A percentile compares a stretch with the other conserved stretches of the same genome.
phyloP scores from a whole-genome alignment of 2,329 filamentous ascomycete species.

The Gaeumannomyces tritici region DNA sequence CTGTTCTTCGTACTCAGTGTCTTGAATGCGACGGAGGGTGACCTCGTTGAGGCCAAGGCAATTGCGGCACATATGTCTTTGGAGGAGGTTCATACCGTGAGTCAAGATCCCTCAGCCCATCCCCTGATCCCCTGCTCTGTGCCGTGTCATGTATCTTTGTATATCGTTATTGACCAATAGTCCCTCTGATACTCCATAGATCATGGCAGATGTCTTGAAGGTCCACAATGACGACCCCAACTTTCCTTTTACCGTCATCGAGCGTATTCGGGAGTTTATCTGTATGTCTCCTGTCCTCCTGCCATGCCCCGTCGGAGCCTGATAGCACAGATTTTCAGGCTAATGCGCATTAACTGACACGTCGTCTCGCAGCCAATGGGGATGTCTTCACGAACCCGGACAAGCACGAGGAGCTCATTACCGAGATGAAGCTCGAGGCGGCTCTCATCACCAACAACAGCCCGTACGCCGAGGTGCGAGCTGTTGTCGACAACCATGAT shows the following conservation, averaged over 20 bases:
- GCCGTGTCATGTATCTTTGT: background rate
- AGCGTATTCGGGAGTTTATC: slow-evolving; percentile 30
- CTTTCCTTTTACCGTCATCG: slow-evolving; percentile 30
- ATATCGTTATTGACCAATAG: background rate
- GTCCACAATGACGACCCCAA: slow-evolving; percentile 37
- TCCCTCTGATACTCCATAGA: background rate
- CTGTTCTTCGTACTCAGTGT: background rate
- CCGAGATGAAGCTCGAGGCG: slow-evolving; percentile 53
- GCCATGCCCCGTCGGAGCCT: no score
- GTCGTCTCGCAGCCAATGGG: slow-evolving; percentile 25
- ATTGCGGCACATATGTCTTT: slow-evolving; percentile 9
- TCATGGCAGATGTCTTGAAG: slow-evolving; percentile 26
- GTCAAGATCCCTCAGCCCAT: background rate
- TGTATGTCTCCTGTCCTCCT: slow-evolving; percentile 12
- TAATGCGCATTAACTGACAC: background rate
- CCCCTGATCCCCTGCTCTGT: no score
- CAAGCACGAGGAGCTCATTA: slow-evolving; percentile 44
- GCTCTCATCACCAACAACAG: slow-evolving; percentile 45
- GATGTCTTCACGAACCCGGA: slow-evolving; percentile 33
- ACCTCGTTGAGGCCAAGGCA: slow-evolving; percentile 9
- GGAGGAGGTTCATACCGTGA: slow-evolving; percentile 7
- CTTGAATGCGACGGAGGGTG: slow-evolving; percentile 9
- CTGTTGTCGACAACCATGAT: slow-evolving; percentile 47
- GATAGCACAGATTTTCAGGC: background rate
- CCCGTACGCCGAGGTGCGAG: slow-evolving; percentile 47